A percentile compares a stretch with the other conserved stretches of the same genome.
Conservation (phyloP, 306 rosid species). For the Gillenia trifoliata region DNA sequence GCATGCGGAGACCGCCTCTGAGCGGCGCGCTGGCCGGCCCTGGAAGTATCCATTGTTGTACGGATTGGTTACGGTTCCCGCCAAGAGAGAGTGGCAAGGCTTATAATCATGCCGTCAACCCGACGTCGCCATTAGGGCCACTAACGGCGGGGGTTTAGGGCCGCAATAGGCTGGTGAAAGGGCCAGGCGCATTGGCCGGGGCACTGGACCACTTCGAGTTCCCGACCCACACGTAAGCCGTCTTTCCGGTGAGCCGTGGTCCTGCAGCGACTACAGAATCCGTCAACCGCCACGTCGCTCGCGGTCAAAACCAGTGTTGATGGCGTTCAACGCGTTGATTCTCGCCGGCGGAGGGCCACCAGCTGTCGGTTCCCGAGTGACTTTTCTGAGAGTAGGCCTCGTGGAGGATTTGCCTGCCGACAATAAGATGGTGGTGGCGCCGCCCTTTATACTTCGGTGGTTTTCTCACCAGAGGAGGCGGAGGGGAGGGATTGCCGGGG, state of each 20-base stretch:
- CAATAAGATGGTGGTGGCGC: constrained; percentile 55
- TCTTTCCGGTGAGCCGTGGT: constrained; percentile 37
- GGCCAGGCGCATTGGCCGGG: constrained; percentile 98
- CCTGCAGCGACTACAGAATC: constrained; percentile 76
- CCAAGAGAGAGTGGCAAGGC: constrained; percentile 77
- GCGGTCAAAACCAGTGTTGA: constrained; percentile 68
- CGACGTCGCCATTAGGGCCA: constrained; percentile 89
- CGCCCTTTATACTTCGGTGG: constrained; percentile 67
- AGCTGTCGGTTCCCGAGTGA: constrained; percentile 34
- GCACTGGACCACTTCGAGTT: constrained; percentile 78
- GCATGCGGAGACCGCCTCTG: constrained; percentile 85
- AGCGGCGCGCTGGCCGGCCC: constrained; percentile 76
- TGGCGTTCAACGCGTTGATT: constrained; percentile 36
- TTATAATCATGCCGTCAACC: constrained; percentile 87
- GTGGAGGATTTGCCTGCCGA: constrained; percentile 62
- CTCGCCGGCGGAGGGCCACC: constrained; percentile 39
- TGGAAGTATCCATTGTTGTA: constrained; percentile 78
- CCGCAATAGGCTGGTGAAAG: constrained; percentile 85
- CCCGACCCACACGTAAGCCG: constrained; percentile 82
- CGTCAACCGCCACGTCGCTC: constrained; percentile 64
- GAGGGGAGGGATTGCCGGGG: constrained; percentile 30
- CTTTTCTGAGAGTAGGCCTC: constrained; percentile 62
- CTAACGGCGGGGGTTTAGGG: constrained; percentile 73
- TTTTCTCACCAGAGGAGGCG: constrained; percentile 79
- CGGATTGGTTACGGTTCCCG: constrained; percentile 91